Percentiles rank a stretch among this genome's conserved stretches.
These are phyloP conservation scores for Colletotrichum aenigma DNA, from an alignment of 2,329 filamentous ascomycete species.

Conservation along the genomic window DNA sequence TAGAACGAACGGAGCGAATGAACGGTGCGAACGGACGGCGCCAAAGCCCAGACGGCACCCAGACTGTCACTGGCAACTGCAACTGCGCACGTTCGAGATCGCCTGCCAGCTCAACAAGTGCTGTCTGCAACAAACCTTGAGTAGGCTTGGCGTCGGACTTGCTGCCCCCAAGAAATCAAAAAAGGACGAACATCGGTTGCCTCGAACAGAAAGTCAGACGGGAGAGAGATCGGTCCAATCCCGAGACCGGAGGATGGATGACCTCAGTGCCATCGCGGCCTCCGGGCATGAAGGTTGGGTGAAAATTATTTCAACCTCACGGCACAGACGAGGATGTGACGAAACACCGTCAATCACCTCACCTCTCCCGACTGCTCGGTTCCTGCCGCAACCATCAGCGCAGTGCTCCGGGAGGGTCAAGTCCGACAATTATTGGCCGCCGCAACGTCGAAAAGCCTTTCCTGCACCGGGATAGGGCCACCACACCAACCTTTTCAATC, in stretches of 20 bases:
- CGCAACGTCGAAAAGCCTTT: not conserved
- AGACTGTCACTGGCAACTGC: not conserved
- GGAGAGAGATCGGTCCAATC: not conserved
- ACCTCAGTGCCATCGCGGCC: not conserved
- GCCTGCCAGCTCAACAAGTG: slow-evolving; percentile 10
- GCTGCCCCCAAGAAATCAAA: not conserved
- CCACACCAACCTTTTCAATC: not conserved
- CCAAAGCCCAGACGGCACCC: not conserved
- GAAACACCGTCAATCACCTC: slow-evolving; percentile 7
- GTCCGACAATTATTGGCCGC: not conserved
- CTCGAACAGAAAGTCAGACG: not conserved
- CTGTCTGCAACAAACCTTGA: not conserved
- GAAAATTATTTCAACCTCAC: slow-evolving; percentile 10
- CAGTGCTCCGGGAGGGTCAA: not conserved
- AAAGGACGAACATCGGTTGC: slow-evolving; percentile 4
- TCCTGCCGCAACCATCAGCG: slow-evolving; percentile 8
- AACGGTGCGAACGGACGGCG: not conserved
- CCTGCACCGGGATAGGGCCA: not conserved
- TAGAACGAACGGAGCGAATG: not conserved
- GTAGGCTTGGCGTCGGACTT: not conserved
- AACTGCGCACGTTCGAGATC: not conserved
- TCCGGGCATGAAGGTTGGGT: slow-evolving; percentile 1
- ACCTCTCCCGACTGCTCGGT: slow-evolving; percentile 12
- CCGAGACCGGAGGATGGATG: slow-evolving; percentile 5
- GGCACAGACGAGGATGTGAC: not conserved